Base-by-base conservation (phyloP, 805 yeast genomes). In the Zygotorulaspora chibaensis region DNA sequence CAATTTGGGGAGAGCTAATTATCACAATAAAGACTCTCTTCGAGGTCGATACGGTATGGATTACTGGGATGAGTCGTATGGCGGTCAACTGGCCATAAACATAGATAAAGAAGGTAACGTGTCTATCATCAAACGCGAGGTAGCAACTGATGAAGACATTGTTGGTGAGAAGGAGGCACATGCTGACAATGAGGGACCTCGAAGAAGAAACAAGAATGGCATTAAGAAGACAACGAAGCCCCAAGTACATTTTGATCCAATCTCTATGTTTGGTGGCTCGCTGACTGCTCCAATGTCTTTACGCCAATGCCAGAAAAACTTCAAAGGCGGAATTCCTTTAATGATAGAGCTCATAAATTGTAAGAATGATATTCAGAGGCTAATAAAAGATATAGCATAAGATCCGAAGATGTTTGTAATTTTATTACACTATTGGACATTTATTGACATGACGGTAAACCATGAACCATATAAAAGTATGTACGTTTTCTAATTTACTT, bases 41-140 rank as follows among this genome's bases (percentile, higher is more conserved):
- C 46, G 63, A 33, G 66, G 66, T 3, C 49, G 57, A 18, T 64
- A 59, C 41, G 68, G 68, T n/a, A 33, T 41, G 33, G 66, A 62
- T 41, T 63, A 64, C 38, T 64, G 63, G 61, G 66, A 63, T 46
- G 50, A 59, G 26, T 47, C 57, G 0, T 61, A 56, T 41, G 52
- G 34, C n/a, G 67, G 68, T 8, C 51, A 54, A 28, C 29, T 53
- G 13, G 37, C 29, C 3, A 55, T 57, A 0, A 20, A 44, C 8
- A 35, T 48, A n/a, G 42, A 38, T 13, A 25, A 27, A 3, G 46
- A 46, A 18, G 40, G 43, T 7, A 34, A 28, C 2, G 35, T 42
- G 2, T 33, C 23, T 27, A 33, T 46, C 13, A 43, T 34, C 11
- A 45, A 34, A 31, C 36, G 25, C 6, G 25, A 4, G 25, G 25